Evolutionary conservation across 2,329 filamentous ascomycete species (phyloP), one percentile per base, ranked within the genome.

Genomic region (Aspergillus fructus): DNA sequence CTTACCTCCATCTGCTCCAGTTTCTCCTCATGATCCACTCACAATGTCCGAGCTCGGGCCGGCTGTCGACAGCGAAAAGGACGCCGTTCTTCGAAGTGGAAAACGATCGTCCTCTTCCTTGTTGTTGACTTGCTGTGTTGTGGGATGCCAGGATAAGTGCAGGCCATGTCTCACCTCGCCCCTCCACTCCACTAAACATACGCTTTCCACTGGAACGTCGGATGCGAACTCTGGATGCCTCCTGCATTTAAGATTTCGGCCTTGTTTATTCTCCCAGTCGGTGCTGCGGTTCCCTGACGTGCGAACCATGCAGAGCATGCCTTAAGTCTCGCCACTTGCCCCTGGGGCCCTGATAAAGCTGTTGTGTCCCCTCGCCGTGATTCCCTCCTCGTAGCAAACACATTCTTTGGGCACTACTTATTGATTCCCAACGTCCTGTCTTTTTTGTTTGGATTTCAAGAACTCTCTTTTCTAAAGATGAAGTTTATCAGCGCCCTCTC

Each of bases 401-500:
- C 50, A 50, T 51, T 58, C 50, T 54, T 54, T 53, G 55, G 46
- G 27, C 9, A 30, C 15, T 50, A 33, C 46, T 24, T 45, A 7
- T 41, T 21, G n/a, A 45, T 39, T 27, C 41, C 48, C 42, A 55
- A 59, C 52, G 23, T 43, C 37, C 23, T 52, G 12, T 42, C 49
- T 49, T 55, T 5, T 34, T 54, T 41, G 24, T 30, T 30, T 30
- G 27, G 27, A 3, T 43, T 34, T 13, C 24, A 19, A 53, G n/a
- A 30, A 30, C 33, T 24, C 23, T 42, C 42, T 27, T 37, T 50
- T n/a, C 17, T 21, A 59, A 65, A 51, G 53, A 71, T 72, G 69
- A 69, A 69, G 41, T 59, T 71, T 52, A 49, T 72, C 58, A 48
- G 62, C 37, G 63, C 64, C 6, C 59, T 74, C 42, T 61, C 68